phyloP scores from a whole-genome alignment of 1,284 basidiomycete species.

The Ustilago esculenta region DNA sequence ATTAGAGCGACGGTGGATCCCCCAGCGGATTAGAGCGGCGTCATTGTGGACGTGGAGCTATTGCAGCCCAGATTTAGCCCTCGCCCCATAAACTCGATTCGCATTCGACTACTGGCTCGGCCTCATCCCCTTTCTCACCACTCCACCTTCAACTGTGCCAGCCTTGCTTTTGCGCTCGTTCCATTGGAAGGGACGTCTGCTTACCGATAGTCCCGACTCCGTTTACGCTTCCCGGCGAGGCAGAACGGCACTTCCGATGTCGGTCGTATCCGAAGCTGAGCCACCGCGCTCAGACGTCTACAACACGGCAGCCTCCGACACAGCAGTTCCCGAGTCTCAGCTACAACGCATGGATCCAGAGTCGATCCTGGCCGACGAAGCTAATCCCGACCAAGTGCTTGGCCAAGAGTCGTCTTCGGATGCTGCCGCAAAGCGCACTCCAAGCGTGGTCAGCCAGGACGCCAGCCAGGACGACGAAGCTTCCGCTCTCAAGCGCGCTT shows the following conservation, averaged over 20 bases:
- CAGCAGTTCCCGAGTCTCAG: conserved; percentile 23
- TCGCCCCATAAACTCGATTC: not conserved
- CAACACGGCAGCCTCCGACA: conserved; percentile 5
- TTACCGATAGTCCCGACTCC: too few relatives aligned
- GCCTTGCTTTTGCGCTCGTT: too few relatives aligned
- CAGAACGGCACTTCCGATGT: conserved; percentile 13
- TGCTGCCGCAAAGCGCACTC: conserved; percentile 7
- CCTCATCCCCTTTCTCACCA: too few relatives aligned
- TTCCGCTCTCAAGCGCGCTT: conserved; percentile 25
- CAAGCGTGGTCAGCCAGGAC: not conserved
- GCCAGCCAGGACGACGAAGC: conserved; percentile 8
- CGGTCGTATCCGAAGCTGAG: conserved; percentile 18
- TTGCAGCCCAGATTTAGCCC: conserved; percentile 5
- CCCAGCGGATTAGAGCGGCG: not conserved
- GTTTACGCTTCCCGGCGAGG: too few relatives aligned
- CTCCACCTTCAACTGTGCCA: not conserved
- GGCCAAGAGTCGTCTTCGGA: conserved; percentile 51
- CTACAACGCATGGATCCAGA: conserved; percentile 52
- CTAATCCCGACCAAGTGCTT: conserved; percentile 51
- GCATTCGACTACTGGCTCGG: not conserved
- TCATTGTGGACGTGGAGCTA: conserved; percentile 10
- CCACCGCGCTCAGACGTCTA: conserved; percentile 4
- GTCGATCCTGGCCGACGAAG: conserved; percentile 58
- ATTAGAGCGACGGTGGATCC: too few relatives aligned
- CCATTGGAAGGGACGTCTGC: too few relatives aligned